Evolutionary conservation across 1,284 basidiomycete species (phyloP), one percentile per base, ranked within the genome.

Genomic region (Naganishia cerealis): DNA sequence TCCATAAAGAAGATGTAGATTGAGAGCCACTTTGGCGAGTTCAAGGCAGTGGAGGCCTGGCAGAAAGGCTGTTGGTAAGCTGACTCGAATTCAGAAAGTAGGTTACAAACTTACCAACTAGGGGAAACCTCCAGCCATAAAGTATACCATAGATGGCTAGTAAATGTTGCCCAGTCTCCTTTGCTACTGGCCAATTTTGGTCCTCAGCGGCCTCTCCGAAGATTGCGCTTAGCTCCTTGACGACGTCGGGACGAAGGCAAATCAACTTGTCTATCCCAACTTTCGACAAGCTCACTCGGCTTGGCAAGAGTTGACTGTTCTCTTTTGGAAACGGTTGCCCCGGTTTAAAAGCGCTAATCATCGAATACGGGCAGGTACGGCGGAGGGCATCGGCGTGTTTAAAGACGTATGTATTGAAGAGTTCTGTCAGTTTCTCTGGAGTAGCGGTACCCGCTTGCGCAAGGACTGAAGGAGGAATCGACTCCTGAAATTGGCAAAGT

Each of bases 61-160:
- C n/a, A 8, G 12, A 7, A 50, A 10, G 46, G 46, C n/a, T 10
- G 24, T 21, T 8, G n/a, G 8, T 24, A 50, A 21, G 46, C 43
- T 8, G 12, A 15, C 43, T 46, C 16, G 16, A 9, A 21, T 15
- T 18, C 43, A 46, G 5, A 18, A 7, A 33, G 7, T 46, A 15
- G 7, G n/a, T 15, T 46, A n/a, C 43, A 12, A n/a, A 56, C 69
- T 65, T 50, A 70, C 69, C 69, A 38, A 68, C 66, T 3, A 70
- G 43, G 6, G 69, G 69, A 46, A 65, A 40, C 16, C 66, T 50
- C 69, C 69, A 70, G 18, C 69, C 69, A 24, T 70, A 70, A 3
- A 67, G 52, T 18, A 63, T 24, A 6, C 29, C 69, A 57, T 70
- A 70, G 29, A 70, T 61, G 1, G 39, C 66, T n/a, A 67, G 38